Conservation (phyloP, 352 stramenopile species). For the Globisporangium lucens region DNA sequence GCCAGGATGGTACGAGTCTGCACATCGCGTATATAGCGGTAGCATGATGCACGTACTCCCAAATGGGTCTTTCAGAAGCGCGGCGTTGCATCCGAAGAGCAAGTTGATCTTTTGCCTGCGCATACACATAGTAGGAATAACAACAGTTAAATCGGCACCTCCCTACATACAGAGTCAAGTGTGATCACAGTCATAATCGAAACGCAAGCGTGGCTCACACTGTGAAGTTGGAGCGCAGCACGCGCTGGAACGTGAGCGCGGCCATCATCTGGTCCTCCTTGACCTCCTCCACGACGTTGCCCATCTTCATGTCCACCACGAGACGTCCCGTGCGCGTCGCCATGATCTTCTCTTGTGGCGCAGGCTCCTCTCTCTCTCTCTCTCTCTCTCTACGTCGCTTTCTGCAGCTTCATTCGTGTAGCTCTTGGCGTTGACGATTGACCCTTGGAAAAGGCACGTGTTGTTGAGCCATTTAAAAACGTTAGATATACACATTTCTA, state of each 20-base stretch:
- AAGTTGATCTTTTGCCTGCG: conserved; percentile 49
- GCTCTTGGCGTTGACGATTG: background rate
- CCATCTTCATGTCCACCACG: conserved; percentile 48
- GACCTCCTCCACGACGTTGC: conserved; percentile 63
- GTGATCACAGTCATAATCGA: background rate
- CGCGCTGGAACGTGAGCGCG: conserved; percentile 43
- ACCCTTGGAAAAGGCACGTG: background rate
- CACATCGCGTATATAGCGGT: background rate
- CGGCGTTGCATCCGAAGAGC: conserved; percentile 62
- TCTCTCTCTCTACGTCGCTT: background rate
- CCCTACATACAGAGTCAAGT: background rate
- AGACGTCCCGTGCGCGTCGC: conserved; percentile 53
- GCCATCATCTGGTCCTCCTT: conserved; percentile 69
- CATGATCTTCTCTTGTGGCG: conserved; percentile 20
- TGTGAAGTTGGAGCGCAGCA: conserved; percentile 58
- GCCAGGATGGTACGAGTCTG: background rate
- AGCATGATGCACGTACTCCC: conserved; percentile 35
- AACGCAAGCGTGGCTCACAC: conserved; percentile 28
- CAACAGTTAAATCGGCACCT: background rate
- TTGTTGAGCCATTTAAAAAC: background rate
- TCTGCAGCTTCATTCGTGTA: background rate
- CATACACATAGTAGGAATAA: background rate
- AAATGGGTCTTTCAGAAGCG: conserved; percentile 61
- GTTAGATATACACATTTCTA: background rate
- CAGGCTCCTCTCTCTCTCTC: background rate